Evolutionary conservation across 1,284 basidiomycete genomes (phyloP), one percentile per base, ranked within the genome.

Genomic region (Marasmius sp.): DNA sequence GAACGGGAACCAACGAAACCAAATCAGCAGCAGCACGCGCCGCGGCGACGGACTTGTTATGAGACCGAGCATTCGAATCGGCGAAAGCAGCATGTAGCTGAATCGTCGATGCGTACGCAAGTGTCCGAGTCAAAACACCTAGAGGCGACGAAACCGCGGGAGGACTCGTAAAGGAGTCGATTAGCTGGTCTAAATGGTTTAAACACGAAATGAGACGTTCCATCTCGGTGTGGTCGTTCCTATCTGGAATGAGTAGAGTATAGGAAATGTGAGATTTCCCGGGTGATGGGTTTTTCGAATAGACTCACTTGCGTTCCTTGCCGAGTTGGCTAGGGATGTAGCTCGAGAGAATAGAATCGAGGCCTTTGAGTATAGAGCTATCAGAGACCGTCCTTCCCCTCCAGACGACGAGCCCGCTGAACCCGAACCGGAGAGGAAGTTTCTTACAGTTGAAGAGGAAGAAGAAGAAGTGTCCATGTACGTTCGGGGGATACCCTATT

Each of bases 291-390:
- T 47, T 9, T 49, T 43, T 22, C 7, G 34, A 55, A 22, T 27
- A 37, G 2, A 47, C 45, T 45, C 22, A 16, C n/a, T 33, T 47
- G 59, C 58, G 10, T 36, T 61, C 51, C 51, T 27, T 18, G 20
- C 34, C 37, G 22, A 61, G 49, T 58, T 43, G 50, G n/a, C 16
- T 39, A 39, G 36, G 47, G 43, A 36, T 8, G 41, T 60, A 2
- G 62, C 50, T 39, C 34, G 57, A 16, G 60, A 56, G 11, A 64
- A 47, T n/a, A 64, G 33, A 51, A 61, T 52, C 6, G 62, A 61
- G 10, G 62, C 41, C 39, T 64, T 64, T n/a, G 59, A 59, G n/a
- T 58, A 61, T 51, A 64, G 54, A 14, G 62, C 55, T 33, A 58
- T 49, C 11, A 47, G 51, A 20, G 59, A 61, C 53, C 39, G 48